Base-by-base conservation (phyloP, 2,329 filamentous ascomycete species). In the Lecanoromycetidae sp. region DNA sequence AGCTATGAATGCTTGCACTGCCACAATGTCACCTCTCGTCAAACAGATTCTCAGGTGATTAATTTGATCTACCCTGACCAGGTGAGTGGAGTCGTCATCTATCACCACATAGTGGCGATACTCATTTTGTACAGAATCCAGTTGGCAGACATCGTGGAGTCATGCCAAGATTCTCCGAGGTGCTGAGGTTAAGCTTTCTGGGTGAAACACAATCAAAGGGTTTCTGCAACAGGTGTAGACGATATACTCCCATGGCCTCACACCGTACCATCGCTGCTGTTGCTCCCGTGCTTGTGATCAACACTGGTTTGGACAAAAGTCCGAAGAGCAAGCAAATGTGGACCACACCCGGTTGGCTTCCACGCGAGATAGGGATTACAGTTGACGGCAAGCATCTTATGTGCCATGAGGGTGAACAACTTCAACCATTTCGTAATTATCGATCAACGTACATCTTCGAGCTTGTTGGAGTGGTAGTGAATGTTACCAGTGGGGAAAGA, bases 141-240 rank as follows among this genome's bases (percentile, higher is more conserved):
- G 34, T 29, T 15, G 27, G 27, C 25, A 34, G 49, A 36, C 36
- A 26, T 35, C 49, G 49, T 9, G 17, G 23, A 20, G 39, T 25
- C 19, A n/a, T 63, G 55, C 69, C 70, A 56, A 85, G 74, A 43
- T 98, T 98, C 61, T 94, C 87, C 0, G 84, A 91, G 58, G 79
- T 95, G 38, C 69, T 98, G n/a, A 94, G 95, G 62, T 79, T 80
- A 44, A 94, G 87, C 54, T 82, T 98, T 25, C 90, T 96, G 64
- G 75, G 87, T 44, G 87, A 95, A 61, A 84, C 84, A 9, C 86
- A 85, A 38, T 87, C 84, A 36, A 80, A 90, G 57, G 91, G 91
- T 5, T 98, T 88, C 88, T 98, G 91, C 61, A 82, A 82, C 54
- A 79, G 82, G 58, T 98, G 93, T 61, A 84, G 87, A 55, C 77